These are phyloP conservation scores for Ogataea haglerorum DNA, from an alignment of 805 yeast genomes.

Conservation along the genomic window DNA sequence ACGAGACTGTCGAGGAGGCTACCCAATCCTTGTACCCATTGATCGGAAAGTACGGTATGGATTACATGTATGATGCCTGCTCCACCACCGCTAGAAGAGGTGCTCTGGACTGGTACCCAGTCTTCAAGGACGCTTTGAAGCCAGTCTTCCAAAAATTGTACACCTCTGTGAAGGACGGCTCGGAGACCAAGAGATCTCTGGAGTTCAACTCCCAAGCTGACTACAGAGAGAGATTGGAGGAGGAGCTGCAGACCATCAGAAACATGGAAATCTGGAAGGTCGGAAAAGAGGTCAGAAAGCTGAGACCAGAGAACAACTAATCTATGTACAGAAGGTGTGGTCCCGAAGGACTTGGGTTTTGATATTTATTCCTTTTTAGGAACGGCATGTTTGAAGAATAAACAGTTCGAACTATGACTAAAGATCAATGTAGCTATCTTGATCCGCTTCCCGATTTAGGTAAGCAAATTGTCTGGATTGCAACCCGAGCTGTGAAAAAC, in stretches of 20 bases:
- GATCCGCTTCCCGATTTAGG: background rate
- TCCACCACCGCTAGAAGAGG: conserved; percentile 99
- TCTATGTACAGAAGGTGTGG: conserved; percentile 13
- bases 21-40: conserved; percentile 99
- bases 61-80: conserved; percentile 99
- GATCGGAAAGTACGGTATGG: conserved; percentile 99
- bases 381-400: conserved; percentile 41
- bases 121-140: conserved; percentile 97
- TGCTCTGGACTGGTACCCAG: conserved; percentile 99
- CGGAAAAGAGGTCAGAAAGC: conserved; percentile 99
- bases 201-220: conserved; percentile 98
- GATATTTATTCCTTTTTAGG: conserved; percentile 24
- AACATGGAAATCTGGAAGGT: conserved; percentile 99
- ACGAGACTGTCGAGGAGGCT: conserved; percentile 99
- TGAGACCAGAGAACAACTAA: conserved; percentile 98
- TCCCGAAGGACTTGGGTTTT: conserved; percentile 5
- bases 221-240: conserved; percentile 95
- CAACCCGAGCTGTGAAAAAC: background rate
- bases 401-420: conserved; percentile 31
- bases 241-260: conserved; percentile 90
- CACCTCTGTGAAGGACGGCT: conserved; percentile 91
- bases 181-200: conserved; percentile 96
- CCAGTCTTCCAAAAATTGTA: conserved; percentile 97
- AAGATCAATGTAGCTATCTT: background rate
- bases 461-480: background rate